Percentiles rank a stretch among this genome's conserved stretches.
These are phyloP conservation scores for Phytophthora lateralis DNA, from an alignment of 352 stramenopile genomes.

Conservation along the genomic window DNA sequence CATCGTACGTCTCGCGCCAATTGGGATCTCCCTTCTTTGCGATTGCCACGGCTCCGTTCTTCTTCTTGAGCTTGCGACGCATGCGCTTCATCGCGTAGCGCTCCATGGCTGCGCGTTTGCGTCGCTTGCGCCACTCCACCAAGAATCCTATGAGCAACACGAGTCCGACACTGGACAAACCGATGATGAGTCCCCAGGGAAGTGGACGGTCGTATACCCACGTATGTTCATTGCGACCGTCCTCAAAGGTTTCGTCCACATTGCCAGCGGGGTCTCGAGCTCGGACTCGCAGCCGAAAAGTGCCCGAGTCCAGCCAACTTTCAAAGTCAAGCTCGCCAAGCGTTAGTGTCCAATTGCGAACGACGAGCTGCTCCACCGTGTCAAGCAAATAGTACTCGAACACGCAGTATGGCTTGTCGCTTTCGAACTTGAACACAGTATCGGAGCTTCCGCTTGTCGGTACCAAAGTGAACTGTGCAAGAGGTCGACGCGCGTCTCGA, in stretches of 20 bases:
- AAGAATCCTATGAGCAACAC: constrained; percentile 82
- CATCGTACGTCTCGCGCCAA: constrained; percentile 79
- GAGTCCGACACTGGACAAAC: constrained; percentile 71
- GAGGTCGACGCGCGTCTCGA: constrained; percentile 54
- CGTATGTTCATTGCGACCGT: constrained; percentile 89
- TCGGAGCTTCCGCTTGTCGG: constrained; percentile 61
- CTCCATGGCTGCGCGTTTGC: constrained; percentile 91
- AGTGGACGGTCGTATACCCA: constrained; percentile 93
- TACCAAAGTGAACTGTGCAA: constrained; percentile 55
- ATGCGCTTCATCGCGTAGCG: constrained; percentile 96
- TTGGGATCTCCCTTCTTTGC: constrained; percentile 69
- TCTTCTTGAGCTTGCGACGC: constrained; percentile 92
- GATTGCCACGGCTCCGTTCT: constrained; percentile 83
- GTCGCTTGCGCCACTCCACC: constrained; percentile 91
- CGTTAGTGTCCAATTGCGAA: constrained; percentile 75
- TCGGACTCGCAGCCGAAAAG: constrained; percentile 91
- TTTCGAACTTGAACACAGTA: constrained; percentile 89
- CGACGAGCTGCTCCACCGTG: constrained; percentile 82
- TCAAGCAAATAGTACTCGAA: constrained; percentile 95
- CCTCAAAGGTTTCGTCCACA: constrained; percentile 84
- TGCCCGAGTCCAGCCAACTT: constrained; percentile 78
- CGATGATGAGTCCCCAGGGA: constrained; percentile 91
- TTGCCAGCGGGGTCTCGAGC: constrained; percentile 93
- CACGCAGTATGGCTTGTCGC: constrained; percentile 86
- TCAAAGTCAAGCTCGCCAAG: constrained; percentile 49